These are phyloP conservation scores for Cadophora malorum DNA, from an alignment of 2,329 filamentous ascomycete genomes.

Conservation along the genomic window DNA sequence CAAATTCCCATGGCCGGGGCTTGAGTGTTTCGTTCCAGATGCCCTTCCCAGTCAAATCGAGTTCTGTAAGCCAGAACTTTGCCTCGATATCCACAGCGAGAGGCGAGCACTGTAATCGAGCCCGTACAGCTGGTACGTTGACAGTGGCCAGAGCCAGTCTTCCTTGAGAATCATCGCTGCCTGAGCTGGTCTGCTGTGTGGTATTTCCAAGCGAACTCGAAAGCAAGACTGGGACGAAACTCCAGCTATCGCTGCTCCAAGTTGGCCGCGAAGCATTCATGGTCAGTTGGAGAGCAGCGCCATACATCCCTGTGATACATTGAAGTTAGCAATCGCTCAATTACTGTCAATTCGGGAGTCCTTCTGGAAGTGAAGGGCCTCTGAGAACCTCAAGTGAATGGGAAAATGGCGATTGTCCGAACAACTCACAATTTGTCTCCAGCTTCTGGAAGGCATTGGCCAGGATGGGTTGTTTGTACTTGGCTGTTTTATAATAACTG, in stretches of 20 bases:
- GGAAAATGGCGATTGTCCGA: too few relatives aligned
- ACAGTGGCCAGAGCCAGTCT: neutral
- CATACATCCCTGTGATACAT: neutral
- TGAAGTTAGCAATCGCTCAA: too few relatives aligned
- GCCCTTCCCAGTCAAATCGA: neutral
- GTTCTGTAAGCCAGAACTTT: neutral
- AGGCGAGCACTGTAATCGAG: neutral
- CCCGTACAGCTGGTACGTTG: neutral
- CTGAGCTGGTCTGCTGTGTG: too few relatives aligned
- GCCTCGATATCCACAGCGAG: neutral
- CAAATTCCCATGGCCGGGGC: neutral
- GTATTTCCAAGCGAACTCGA: neutral
- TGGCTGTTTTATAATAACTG: neutral
- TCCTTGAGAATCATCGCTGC: neutral
- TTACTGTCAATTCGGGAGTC: too few relatives aligned
- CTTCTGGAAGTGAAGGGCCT: neutral
- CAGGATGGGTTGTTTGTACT: neutral
- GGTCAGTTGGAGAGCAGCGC: neutral
- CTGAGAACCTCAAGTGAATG: too few relatives aligned
- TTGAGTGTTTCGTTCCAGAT: neutral
- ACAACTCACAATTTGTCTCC: too few relatives aligned
- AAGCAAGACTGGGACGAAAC: neutral
- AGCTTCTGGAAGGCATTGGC: neutral
- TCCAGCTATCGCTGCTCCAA: neutral
- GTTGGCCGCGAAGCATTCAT: slow-evolving; percentile 7